These are phyloP conservation scores for Aspergillus thermomutatus DNA, from an alignment of 2,329 filamentous ascomycete genomes.

Conservation along the genomic window DNA sequence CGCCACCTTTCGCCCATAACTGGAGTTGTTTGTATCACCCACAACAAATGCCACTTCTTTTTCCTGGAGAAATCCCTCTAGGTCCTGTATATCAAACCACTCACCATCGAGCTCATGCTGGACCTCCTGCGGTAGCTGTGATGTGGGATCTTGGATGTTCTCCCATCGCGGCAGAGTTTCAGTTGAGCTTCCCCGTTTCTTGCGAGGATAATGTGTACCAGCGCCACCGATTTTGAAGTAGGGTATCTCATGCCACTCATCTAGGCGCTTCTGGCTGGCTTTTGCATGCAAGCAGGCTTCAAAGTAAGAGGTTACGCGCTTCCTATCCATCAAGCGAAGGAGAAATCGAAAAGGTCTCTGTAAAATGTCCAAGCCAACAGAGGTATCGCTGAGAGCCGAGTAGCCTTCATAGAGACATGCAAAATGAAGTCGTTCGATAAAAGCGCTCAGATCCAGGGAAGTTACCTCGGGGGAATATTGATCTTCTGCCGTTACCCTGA, in stretches of 20 bases:
- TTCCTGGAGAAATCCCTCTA: slow-evolving; percentile 20
- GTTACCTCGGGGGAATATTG: slow-evolving; percentile 1
- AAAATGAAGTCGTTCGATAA: slow-evolving; percentile 18
- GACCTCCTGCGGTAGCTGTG: slow-evolving; percentile 10
- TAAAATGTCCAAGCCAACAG: slow-evolving; percentile 13
- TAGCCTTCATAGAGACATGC: slow-evolving; percentile 19
- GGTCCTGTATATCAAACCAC: slow-evolving; percentile 24
- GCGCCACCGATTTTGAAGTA: slow-evolving; percentile 2
- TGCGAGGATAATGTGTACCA: slow-evolving; percentile 21
- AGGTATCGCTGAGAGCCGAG: slow-evolving; percentile 11
- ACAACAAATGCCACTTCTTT: slow-evolving; percentile 12
- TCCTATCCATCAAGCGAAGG: background rate
- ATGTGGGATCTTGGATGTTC: slow-evolving; percentile 12
- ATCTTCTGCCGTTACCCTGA: background rate
- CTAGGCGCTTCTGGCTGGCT: background rate
- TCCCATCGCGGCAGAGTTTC: slow-evolving; percentile 7
- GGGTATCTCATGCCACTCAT: background rate
- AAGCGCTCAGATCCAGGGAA: slow-evolving; percentile 15
- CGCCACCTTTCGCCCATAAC: background rate
- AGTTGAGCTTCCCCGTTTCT: background rate
- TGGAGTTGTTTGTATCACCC: background rate
- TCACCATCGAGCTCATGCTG: slow-evolving; percentile 18
- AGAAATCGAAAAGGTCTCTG: slow-evolving; percentile 21
- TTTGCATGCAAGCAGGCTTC: background rate
- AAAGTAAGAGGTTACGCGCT: background rate